Evolutionary conservation across 2,329 filamentous ascomycete genomes (phyloP).

Genomic region (Curvularia verruculosa): DNA sequence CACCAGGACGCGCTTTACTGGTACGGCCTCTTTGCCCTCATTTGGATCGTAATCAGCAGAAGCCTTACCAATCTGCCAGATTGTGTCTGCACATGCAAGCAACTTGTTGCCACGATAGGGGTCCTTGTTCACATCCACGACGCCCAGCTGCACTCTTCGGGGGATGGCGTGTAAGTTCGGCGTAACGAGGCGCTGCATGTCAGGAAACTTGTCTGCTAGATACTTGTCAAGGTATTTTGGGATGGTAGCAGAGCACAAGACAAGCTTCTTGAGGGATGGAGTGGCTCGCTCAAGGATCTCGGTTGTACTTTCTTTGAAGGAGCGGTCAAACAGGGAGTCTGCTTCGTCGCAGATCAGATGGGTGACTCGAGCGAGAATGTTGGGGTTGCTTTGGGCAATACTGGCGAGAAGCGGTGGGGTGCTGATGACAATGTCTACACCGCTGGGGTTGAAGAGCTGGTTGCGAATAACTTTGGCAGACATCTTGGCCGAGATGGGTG

Average conservation of each 20-base stretch:
- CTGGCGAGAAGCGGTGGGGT: constrained; percentile 90
- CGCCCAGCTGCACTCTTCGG: constrained; percentile 88
- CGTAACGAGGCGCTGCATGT: constrained; percentile 85
- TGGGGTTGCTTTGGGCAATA: constrained; percentile 87
- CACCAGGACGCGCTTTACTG: constrained; percentile 85
- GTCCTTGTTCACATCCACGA: constrained; percentile 89
- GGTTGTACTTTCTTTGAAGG: constrained; percentile 83
- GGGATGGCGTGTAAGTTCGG: constrained; percentile 97
- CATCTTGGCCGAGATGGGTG: constrained; percentile 78
- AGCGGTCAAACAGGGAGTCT: constrained; percentile 92
- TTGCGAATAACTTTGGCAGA: constrained; percentile 80
- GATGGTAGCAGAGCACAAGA: constrained; percentile 96
- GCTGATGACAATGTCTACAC: constrained; percentile 83
- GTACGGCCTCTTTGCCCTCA: constrained; percentile 60
- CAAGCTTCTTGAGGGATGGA: constrained; percentile 81
- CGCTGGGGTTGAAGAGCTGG: constrained; percentile 78
- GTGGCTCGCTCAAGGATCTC: constrained; percentile 80
- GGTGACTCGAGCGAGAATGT: constrained; percentile 87
- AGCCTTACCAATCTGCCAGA: constrained; percentile 90
- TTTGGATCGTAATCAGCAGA: constrained; percentile 51
- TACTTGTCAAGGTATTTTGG: constrained; percentile 86
- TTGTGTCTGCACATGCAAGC: constrained; percentile 90
- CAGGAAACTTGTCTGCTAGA: constrained; percentile 80
- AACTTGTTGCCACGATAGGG: constrained; percentile 92
- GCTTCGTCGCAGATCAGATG: constrained; percentile 94